Base-by-base conservation (phyloP, 768 basidiomycete species). In the Hebeloma cylindrosporum region DNA sequence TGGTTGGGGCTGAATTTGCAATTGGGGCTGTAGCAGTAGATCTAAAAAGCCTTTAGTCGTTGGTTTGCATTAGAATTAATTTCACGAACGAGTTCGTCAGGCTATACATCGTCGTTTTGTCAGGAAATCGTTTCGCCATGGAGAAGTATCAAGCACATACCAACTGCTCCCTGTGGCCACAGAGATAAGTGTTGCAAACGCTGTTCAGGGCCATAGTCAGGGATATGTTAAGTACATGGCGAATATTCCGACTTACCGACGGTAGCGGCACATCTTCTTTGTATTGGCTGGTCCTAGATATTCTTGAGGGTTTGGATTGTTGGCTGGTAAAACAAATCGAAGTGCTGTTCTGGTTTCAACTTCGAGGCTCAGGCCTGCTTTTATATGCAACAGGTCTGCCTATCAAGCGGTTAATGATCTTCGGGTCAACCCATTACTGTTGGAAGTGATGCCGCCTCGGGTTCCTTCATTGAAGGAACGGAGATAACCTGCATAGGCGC, bases 1-100 rank as follows among this genome's bases (percentile, higher is more conserved):
- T 82, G 81, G 41, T 61, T 66, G 0, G 78, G 70, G 39, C 80
- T 82, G 55, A 82, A 80, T 45, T 65, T 77, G 62, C 82, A 83
- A 33, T 63, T 65, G 23, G 51, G 48, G 43, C 59, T 66, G 8
- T 71, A 64, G 59, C 80, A 82, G 29, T 56, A 48, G 31, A 79
- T 60, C 80, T 82, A 58, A 28, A n/a, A 18, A n/a, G 20, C n/a
- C 8, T 14, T 32, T 34, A 20, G 17, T 34, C 60, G 23, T 53
- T 56, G 27, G 33, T 14, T 13, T 21, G n/a, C 18, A 16, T 40
- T 54, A 48, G 51, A 30, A 67, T 65, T 18, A 29, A 9, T 38
- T n/a, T 10, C 21, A 55, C 56, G 52, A 20, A 71, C 67, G 4
- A 55, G 22, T 37, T 60, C 46, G 21, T 62, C 66, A 5, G 66